Evolutionary conservation across 352 stramenopile genomes (phyloP).

Genomic region (Phytophthora sansomeana): DNA sequence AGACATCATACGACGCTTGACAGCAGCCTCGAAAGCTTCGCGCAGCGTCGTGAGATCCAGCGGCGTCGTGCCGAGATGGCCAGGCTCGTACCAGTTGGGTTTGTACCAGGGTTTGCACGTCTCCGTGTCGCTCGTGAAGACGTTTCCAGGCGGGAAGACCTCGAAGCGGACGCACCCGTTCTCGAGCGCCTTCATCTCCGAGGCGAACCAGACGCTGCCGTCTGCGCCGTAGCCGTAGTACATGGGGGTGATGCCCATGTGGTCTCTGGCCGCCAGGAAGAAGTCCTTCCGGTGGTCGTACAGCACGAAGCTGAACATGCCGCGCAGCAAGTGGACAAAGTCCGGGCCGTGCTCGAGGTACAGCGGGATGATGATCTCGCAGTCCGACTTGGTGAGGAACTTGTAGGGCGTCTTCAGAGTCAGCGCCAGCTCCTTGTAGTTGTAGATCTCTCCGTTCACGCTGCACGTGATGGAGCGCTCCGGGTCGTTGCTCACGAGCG

Average conservation of each 20-base stretch:
- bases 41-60: slow-evolving; percentile 85
- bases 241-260: slow-evolving; percentile 98
- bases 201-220: slow-evolving; percentile 96
- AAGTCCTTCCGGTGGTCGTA: slow-evolving; percentile 95
- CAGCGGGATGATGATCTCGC: slow-evolving; percentile 97
- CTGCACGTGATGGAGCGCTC: slow-evolving; percentile 92
- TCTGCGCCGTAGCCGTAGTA: slow-evolving; percentile 99
- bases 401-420: slow-evolving; percentile 89
- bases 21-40: slow-evolving; percentile 93
- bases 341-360: slow-evolving; percentile 93
- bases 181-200: slow-evolving; percentile 98
- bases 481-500: slow-evolving; percentile 88
- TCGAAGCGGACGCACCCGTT: slow-evolving; percentile 87
- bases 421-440: slow-evolving; percentile 97
- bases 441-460: slow-evolving; percentile 99
- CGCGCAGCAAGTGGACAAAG: slow-evolving; percentile 93
- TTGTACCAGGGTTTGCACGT: slow-evolving; percentile 96
- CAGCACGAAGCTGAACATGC: slow-evolving; percentile 99
- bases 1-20: slow-evolving; percentile 98
- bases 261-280: slow-evolving; percentile 96
- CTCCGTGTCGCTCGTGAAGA: slow-evolving; percentile 88
- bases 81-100: slow-evolving; percentile 92
- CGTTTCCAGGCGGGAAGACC: slow-evolving; percentile 92
- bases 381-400: slow-evolving; percentile 97
- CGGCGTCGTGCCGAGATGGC: slow-evolving; percentile 65